Evolutionary conservation across 2,329 filamentous ascomycete genomes (phyloP).

Genomic region (Hirsutella rhossiliensis): DNA sequence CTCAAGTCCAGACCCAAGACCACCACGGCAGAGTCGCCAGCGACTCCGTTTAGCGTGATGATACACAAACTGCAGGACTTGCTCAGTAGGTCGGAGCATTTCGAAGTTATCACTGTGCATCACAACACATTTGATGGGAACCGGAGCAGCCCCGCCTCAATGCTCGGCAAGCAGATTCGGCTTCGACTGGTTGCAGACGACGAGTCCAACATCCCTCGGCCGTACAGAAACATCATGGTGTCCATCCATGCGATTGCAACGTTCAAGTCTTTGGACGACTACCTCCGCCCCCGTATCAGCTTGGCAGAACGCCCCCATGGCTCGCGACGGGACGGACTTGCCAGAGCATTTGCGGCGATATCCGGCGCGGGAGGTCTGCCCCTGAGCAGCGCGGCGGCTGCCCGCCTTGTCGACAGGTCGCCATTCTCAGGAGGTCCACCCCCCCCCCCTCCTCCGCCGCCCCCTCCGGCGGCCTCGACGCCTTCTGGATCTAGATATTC

Average conservation of each 20-base stretch:
- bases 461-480: constrained; percentile 15
- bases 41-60: constrained; percentile 80
- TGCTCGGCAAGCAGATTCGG: constrained; percentile 91
- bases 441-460: constrained; percentile 24
- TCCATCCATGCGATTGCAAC: constrained; percentile 97
- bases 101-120: constrained; percentile 92
- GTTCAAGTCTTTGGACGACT: constrained; percentile 94
- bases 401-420: constrained; percentile 33
- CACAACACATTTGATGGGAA: constrained; percentile 85
- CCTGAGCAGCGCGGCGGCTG: constrained; percentile 31
- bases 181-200: constrained; percentile 83
- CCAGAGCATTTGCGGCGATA: constrained; percentile 62
- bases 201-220: constrained; percentile 74
- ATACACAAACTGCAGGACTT: constrained; percentile 93
- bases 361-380: constrained; percentile 58
- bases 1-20: constrained; percentile 55
- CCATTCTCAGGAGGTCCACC: constrained; percentile 22
- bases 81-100: constrained; percentile 92
- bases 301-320: constrained; percentile 57
- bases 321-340: constrained; percentile 51
- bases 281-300: constrained; percentile 79
- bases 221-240: constrained; percentile 92
- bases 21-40: constrained; percentile 53
- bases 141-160: constrained; percentile 81
- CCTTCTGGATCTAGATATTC: constrained; percentile 31